phyloP scores from a whole-genome alignment of 192 early-diverging fungal genomes.

The Dissophora ornata region DNA sequence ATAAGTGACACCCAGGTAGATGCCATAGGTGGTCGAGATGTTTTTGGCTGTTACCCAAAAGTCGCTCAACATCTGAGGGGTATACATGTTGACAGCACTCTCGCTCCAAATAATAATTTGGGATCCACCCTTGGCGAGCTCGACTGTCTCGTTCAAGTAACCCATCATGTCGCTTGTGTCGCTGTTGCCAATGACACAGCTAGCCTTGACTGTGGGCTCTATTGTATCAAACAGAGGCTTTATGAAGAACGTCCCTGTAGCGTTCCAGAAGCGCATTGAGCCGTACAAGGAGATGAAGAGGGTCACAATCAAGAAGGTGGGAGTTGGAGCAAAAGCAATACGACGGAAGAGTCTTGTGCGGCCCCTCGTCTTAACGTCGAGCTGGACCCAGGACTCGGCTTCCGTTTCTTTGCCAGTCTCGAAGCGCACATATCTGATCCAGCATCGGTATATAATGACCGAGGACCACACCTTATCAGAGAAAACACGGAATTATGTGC shows the following conservation, averaged over 20 bases:
- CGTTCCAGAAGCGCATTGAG: conserved; percentile 54
- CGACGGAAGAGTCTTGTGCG: background rate
- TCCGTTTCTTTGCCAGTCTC: conserved; percentile 7
- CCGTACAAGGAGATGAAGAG: conserved; percentile 30
- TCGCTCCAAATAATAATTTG: conserved; percentile 56
- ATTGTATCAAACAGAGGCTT: conserved; percentile 24
- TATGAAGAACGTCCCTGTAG: conserved; percentile 36
- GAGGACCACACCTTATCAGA: conserved; percentile 24
- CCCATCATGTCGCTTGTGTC: conserved; percentile 1
- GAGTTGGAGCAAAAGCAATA: conserved; percentile 24
- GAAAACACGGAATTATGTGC: no score
- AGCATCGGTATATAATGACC: conserved; percentile 25
- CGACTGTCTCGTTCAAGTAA: conserved; percentile 36
- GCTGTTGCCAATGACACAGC: conserved; percentile 36
- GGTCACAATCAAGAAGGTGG: conserved; percentile 29
- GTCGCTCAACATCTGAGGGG: background rate
- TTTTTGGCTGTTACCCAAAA: conserved; percentile 27
- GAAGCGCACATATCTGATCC: conserved; percentile 16
- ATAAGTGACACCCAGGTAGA: conserved; percentile 49
- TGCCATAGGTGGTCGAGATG: conserved; percentile 29
- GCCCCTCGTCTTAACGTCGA: background rate
- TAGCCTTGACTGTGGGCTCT: conserved; percentile 26
- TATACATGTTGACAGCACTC: background rate
- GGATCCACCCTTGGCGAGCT: conserved; percentile 31
- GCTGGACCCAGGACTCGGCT: conserved; percentile 1